Percentiles rank a stretch among this genome's conserved stretches.
Conservation (phyloP, 768 basidiomycete genomes). For the Myochromella boudieri region DNA sequence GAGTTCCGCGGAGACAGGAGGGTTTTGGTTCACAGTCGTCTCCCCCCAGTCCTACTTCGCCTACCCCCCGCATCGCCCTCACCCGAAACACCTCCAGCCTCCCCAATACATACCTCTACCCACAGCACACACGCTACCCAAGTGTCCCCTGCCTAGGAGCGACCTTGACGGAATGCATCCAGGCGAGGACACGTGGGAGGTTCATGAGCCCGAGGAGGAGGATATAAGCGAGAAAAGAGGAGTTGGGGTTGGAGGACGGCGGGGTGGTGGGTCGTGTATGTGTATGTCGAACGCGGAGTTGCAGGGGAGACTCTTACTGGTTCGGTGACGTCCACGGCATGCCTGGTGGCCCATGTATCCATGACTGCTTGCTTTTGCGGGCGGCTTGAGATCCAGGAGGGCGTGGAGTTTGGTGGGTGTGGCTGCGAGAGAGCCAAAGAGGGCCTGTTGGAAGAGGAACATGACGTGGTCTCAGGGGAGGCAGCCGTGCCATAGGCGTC, state of each 20-base stretch:
- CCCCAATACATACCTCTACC: conserved; percentile 64
- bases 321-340: no score
- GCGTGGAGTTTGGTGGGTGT: conserved; percentile 22
- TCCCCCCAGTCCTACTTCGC: not conserved
- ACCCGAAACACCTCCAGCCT: conserved; percentile 18
- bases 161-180: no score
- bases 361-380: conserved; percentile 24
- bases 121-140: conserved; percentile 64
- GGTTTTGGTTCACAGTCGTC: not conserved
- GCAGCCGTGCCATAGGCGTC: conserved; percentile 20
- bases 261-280: no score
- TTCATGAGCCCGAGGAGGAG: conserved; percentile 61
- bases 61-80: not conserved
- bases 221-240: no score
- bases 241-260: no score
- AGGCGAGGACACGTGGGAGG: no score
- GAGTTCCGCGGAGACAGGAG: no score
- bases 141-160: conserved; percentile 55
- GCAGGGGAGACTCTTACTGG: no score
- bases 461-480: conserved; percentile 18
- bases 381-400: conserved; percentile 33
- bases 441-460: conserved; percentile 49
- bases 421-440: conserved; percentile 54
- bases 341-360: no score
- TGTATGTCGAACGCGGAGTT: no score